A percentile compares a stretch with the other conserved stretches of the same genome.
These are phyloP conservation scores for Coemansia sp. DNA, from an alignment of 371 early-diverging fungal species.

Conservation along the genomic window DNA sequence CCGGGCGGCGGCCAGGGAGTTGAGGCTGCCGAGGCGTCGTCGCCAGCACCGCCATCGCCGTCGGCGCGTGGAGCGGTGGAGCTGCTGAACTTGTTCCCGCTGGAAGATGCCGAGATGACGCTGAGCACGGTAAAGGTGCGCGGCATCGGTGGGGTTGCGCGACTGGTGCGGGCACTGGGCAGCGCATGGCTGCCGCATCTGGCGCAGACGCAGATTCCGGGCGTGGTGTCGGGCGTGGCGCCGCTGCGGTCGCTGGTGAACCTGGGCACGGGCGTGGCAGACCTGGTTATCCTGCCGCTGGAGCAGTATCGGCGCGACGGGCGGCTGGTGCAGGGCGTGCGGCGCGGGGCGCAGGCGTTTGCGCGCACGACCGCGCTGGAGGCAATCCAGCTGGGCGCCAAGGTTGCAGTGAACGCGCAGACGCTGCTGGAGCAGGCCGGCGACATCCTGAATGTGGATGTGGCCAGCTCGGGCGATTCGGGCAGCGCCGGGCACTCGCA, in stretches of 20 bases:
- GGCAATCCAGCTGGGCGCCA: constrained; percentile 82
- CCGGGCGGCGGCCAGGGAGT: constrained; percentile 41
- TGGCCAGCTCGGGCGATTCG: constrained; percentile 34
- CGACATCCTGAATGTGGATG: constrained; percentile 61
- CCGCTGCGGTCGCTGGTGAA: constrained; percentile 88
- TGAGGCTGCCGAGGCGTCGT: background rate
- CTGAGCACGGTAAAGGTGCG: constrained; percentile 71
- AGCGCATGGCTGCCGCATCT: constrained; percentile 89
- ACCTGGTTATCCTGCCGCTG: constrained; percentile 87
- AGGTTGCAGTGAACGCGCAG: constrained; percentile 88
- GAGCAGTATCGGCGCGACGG: constrained; percentile 94
- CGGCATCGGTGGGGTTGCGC: constrained; percentile 68
- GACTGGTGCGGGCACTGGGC: constrained; percentile 63
- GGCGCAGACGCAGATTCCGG: constrained; percentile 79
- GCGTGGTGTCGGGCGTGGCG: constrained; percentile 87
- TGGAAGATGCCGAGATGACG: constrained; percentile 88
- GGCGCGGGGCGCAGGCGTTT: constrained; percentile 86
- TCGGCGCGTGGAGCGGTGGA: constrained; percentile 70
- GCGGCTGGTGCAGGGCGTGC: constrained; percentile 75
- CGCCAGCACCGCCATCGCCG: no score
- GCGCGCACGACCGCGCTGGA: constrained; percentile 87
- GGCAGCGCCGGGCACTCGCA: constrained; percentile 44
- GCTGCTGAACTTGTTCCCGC: constrained; percentile 87
- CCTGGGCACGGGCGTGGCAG: constrained; percentile 87
- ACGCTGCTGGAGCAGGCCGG: constrained; percentile 89